Conservation (phyloP, 305 asterid species). For the Solanum chacoense region DNA sequence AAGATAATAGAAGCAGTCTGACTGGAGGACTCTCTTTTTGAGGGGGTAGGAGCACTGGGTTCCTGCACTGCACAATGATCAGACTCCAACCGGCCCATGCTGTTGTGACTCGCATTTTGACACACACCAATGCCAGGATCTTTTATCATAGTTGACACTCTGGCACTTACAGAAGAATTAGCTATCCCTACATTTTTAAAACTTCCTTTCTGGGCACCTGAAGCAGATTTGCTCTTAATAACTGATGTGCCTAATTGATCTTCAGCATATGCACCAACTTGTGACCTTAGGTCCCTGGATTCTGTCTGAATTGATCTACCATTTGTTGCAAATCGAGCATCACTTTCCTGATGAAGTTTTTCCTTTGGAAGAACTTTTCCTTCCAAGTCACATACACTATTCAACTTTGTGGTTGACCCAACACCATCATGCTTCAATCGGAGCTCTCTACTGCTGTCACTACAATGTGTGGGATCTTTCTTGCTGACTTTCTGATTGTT, state of each 20-base stretch:
- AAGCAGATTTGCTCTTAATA: constrained; percentile 25
- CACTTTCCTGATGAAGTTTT: constrained; percentile 18
- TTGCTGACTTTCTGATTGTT: constrained; percentile 16
- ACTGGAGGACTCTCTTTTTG: constrained; percentile 28
- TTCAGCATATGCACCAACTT: constrained; percentile 26
- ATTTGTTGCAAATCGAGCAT: constrained; percentile 16
- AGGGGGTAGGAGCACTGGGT: constrained; percentile 17
- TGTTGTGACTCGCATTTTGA: constrained; percentile 23
- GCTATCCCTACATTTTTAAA: constrained; percentile 20
- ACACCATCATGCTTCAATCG: constrained; percentile 19
- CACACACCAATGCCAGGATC: constrained; percentile 18
- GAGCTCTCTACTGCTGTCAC: constrained; percentile 25
- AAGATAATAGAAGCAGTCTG: constrained; percentile 30
- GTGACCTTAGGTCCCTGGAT: constrained; percentile 28
- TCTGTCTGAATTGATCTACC: constrained; percentile 16
- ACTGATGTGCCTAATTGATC: constrained; percentile 29
- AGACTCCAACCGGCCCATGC: constrained; percentile 16
- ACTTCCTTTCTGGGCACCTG: constrained; percentile 31
- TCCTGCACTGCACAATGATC: constrained; percentile 23
- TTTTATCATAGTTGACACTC: constrained; percentile 30
- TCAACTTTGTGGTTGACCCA: constrained; percentile 16
- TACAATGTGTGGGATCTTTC: constrained; percentile 26
- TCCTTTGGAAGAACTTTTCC: constrained; percentile 7
- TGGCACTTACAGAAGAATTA: constrained; percentile 32
- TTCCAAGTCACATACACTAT: constrained; percentile 16